Evolutionary conservation across 2,329 filamentous ascomycete genomes (phyloP).

Genomic region (Colletotrichum simmondsii): DNA sequence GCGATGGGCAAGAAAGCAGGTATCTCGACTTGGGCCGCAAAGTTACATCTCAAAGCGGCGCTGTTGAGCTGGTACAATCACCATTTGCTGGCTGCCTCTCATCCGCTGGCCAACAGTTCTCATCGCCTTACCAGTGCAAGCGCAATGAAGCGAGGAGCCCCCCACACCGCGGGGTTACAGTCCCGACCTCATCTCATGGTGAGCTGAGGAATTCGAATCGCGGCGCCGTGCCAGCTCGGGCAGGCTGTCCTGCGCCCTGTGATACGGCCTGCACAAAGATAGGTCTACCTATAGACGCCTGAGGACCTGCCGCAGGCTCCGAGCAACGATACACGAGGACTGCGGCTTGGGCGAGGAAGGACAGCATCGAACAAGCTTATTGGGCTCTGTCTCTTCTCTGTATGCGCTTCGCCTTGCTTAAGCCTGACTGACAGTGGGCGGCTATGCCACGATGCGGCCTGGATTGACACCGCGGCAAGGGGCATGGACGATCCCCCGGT

Average conservation of each 20-base stretch:
- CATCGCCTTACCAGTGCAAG: not conserved
- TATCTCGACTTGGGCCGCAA: not conserved
- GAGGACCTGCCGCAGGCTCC: conserved; percentile 21
- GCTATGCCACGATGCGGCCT: not conserved
- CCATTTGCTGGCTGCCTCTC: not conserved
- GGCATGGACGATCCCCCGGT: conserved; percentile 19
- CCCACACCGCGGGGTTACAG: conserved; percentile 12
- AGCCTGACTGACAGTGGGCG: not conserved
- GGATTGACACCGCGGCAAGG: conserved; percentile 10
- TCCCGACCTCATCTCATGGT: conserved; percentile 18
- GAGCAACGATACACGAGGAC: conserved; percentile 4
- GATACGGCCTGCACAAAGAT: conserved; percentile 24
- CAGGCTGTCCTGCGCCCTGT: conserved; percentile 11
- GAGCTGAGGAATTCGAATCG: conserved; percentile 30
- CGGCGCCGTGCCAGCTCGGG: conserved; percentile 20
- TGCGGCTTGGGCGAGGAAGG: not conserved
- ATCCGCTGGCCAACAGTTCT: not conserved
- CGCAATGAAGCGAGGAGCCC: not conserved
- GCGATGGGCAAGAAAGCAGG: not conserved
- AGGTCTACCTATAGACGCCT: conserved; percentile 2
- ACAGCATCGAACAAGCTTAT: conserved; percentile 15
- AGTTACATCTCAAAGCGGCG: not conserved
- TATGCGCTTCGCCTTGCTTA: conserved; percentile 28
- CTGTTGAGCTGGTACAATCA: not conserved
- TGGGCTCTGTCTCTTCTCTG: conserved; percentile 1